Evolutionary conservation across 495 filamentous ascomycete species (phyloP), one percentile per base, ranked within the genome.

Genomic region (Opeltia flavorubescens): DNA sequence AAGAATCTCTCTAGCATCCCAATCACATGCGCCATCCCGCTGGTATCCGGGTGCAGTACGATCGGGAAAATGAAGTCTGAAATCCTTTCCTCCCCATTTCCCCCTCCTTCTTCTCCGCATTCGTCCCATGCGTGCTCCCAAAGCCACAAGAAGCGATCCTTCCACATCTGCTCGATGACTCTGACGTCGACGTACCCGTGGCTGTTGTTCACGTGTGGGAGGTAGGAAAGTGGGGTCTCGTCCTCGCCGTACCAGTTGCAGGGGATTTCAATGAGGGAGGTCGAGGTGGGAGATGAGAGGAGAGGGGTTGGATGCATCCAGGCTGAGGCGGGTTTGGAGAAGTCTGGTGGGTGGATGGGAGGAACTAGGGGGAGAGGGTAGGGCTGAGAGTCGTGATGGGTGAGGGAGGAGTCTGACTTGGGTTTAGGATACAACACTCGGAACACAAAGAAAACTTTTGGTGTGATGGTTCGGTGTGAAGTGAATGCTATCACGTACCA

Each of bases 21-120:
- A 55, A 76, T 69, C 8, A 79, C 66, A 66, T 79, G 75, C 24
- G 75, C 68, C 74, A 75, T 79, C 6, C 75, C 75, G 53, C 71
- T 74, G 9, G 72, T 77, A 62, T 79, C 74, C 17, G 75, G 74
- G 58, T 79, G 75, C 63, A 75, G 55, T 15, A 76, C 51, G 29
- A 79, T 52, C 25, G 68, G 66, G 44, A 75, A 74, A 3, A 76
- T 57, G 33, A 58, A 50, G 44, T 55, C 34, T 17, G 15, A 17
- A 7, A 36, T n/a, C n/a, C n/a, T n/a, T n/a, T n/a, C n/a, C n/a
- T n/a, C n/a, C n/a, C n/a, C n/a, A n/a, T n/a, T n/a, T n/a, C n/a
- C n/a, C n/a, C n/a, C 46, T 43, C 53, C 59, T 30, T 46, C 48
- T 11, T 53, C 51, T n/a, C 46, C 56, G 12, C 59, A 40, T 1